Conservation (phyloP, 345 rosid genomes). For the Salix koriyanagi region DNA sequence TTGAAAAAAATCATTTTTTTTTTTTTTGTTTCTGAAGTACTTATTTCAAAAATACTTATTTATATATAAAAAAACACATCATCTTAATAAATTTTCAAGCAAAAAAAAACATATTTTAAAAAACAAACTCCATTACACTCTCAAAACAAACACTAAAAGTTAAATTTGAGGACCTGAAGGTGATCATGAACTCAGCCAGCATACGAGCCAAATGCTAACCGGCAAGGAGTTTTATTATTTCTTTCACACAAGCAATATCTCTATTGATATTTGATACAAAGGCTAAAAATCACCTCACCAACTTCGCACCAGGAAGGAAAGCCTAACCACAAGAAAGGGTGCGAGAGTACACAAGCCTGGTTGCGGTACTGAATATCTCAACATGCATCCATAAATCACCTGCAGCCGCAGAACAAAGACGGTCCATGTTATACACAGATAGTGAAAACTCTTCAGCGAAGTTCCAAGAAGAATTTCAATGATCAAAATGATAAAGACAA, state of each 20-base stretch:
- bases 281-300: slow-evolving; percentile 7
- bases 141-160: too few relatives aligned
- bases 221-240: neutral
- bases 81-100: too few relatives aligned
- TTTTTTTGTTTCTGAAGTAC: too few relatives aligned
- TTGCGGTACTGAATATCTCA: neutral
- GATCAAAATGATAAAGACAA: too few relatives aligned
- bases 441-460: neutral
- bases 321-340: neutral
- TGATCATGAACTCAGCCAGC: neutral
- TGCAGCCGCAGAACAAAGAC: slow-evolving; percentile 23
- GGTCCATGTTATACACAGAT: neutral
- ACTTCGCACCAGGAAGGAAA: slow-evolving; percentile 1
- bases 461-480: neutral
- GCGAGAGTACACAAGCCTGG: neutral
- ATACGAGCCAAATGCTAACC: neutral
- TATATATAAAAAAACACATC: too few relatives aligned
- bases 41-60: too few relatives aligned
- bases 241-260: neutral
- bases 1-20: too few relatives aligned
- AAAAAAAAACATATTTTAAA: too few relatives aligned
- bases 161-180: neutral
- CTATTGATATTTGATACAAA: slow-evolving; percentile 8
- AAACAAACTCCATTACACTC: too few relatives aligned
- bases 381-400: slow-evolving; percentile 15